Base-by-base conservation (phyloP, 1,284 basidiomycete genomes). In the Marasmius sp. region DNA sequence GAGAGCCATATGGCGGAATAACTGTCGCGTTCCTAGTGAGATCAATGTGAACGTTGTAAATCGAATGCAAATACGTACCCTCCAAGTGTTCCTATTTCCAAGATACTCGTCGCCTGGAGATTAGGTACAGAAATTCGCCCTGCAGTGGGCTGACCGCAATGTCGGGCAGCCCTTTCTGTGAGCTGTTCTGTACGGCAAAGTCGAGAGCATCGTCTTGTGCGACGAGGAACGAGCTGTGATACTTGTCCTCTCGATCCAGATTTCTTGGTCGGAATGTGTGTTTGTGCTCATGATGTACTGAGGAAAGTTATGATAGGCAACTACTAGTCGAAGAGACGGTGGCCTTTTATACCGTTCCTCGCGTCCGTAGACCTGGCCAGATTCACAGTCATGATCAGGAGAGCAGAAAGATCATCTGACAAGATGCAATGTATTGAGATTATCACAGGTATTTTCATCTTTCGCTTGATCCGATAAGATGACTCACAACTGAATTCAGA, bases 31-130 rank as follows among this genome's bases (percentile, higher is more conserved):
- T 59, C 38, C 33, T 48, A 47, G 37, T 36, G 54, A 27, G 8
- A 22, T 41, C 33, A 57, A 9, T 12, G 36, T 27, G 16, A 39
- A 39, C 7, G 5, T 20, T 12, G 27, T 8, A 48, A 50, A 38
- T 20, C 12, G 18, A 41, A 48, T 38, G 43, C 20, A 3, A 22
- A 43, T n/a, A 72, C 79, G 59, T 66, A 85, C 84, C 85, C 86
- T 67, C 84, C 86, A 2, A 88, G 76, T 8, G 86, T 87, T 0
- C 86, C 87, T 53, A 89, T 79, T 66, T 88, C 86, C 41, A 88
- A 71, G 33, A 86, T 76, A 48, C 79, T 70, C 72, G 84, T 85
- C 57, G 83, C 85, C 7, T 74, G 67, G 79, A 82, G 20, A 84
- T 65, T 6, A 88, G 77, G 62, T 82, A 74, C 54, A 87, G 67